phyloP scores from a whole-genome alignment of 805 yeast genomes.

The Saturnispora zaruensis region DNA sequence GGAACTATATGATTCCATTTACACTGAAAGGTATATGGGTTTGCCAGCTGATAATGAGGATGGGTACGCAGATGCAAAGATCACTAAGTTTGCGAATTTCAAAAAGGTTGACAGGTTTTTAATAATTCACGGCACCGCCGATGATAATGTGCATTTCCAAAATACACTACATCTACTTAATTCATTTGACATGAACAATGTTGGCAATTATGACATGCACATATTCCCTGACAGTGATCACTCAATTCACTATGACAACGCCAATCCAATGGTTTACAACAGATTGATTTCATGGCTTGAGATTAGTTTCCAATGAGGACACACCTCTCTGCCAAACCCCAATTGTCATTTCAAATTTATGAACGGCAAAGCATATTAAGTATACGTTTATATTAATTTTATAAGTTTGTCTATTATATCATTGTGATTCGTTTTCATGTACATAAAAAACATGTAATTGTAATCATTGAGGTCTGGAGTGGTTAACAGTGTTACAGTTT shows the following conservation, averaged over 20 bases:
- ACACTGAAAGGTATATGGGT: slow-evolving; percentile 72
- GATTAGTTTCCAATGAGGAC: slow-evolving; percentile 37
- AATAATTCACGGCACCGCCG: slow-evolving; percentile 76
- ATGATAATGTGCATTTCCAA: slow-evolving; percentile 76
- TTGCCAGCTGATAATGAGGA: slow-evolving; percentile 38
- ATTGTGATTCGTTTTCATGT: not conserved
- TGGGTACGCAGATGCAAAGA: slow-evolving; percentile 42
- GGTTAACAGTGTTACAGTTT: slow-evolving; percentile 64
- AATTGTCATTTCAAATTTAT: not conserved
- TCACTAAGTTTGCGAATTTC: slow-evolving; percentile 37
- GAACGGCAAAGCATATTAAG: not conserved
- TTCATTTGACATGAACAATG: slow-evolving; percentile 37
- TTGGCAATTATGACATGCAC: slow-evolving; percentile 78
- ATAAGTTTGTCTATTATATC: not conserved
- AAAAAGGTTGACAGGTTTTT: slow-evolving; percentile 46
- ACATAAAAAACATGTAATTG: not conserved
- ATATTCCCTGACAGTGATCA: slow-evolving; percentile 94
- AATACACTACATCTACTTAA: slow-evolving; percentile 58
- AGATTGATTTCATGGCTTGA: slow-evolving; percentile 62
- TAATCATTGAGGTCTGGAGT: slow-evolving; percentile 48
- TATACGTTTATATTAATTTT: not conserved
- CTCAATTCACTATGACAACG: slow-evolving; percentile 70
- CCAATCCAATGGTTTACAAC: slow-evolving; percentile 62
- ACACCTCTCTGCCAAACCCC: too few relatives aligned
- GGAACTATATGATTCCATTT: slow-evolving; percentile 66